phyloP scores from a whole-genome alignment of 2,329 filamentous ascomycete genomes.

The Fusarium sp. region DNA sequence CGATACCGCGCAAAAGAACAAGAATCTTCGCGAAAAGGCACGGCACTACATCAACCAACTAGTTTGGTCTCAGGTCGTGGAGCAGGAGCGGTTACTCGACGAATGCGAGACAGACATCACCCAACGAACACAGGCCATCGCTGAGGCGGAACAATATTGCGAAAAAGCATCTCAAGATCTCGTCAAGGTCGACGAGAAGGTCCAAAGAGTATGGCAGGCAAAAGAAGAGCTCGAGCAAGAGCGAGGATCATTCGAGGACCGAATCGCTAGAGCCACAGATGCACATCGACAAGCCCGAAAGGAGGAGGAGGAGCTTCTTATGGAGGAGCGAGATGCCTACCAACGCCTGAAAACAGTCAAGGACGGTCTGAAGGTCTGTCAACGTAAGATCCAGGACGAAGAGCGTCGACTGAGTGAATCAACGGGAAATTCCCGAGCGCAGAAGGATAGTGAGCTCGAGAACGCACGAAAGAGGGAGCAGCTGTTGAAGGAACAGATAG shows the following conservation, averaged over 20 bases:
- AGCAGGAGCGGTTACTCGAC: constrained; percentile 71
- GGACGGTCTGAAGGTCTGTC: constrained; percentile 57
- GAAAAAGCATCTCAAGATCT: constrained; percentile 62
- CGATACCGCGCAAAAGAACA: constrained; percentile 73
- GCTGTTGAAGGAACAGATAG: constrained; percentile 43
- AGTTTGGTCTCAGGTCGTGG: constrained; percentile 88
- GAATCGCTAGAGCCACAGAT: constrained; percentile 57
- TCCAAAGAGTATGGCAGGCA: constrained; percentile 53
- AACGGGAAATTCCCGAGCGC: constrained; percentile 75
- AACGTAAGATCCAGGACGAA: constrained; percentile 65
- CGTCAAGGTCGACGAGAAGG: constrained; percentile 57
- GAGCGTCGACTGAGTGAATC: constrained; percentile 71
- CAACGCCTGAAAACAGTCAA: constrained; percentile 66
- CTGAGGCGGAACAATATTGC: constrained; percentile 44
- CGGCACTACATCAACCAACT: constrained; percentile 72
- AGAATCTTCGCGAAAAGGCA: constrained; percentile 71
- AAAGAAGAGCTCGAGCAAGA: constrained; percentile 58
- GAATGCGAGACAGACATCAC: constrained; percentile 46
- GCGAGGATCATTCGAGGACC: constrained; percentile 59
- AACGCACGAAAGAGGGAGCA: constrained; percentile 45
- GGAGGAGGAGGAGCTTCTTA: constrained; percentile 64
- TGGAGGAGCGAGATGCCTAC: constrained; percentile 74
- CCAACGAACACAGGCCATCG: constrained; percentile 42
- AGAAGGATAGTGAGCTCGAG: constrained; percentile 67
- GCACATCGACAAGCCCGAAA: constrained; percentile 64